Evolutionary conservation across 345 rosid genomes (phyloP).

Genomic region (Alliaria petiolata): DNA sequence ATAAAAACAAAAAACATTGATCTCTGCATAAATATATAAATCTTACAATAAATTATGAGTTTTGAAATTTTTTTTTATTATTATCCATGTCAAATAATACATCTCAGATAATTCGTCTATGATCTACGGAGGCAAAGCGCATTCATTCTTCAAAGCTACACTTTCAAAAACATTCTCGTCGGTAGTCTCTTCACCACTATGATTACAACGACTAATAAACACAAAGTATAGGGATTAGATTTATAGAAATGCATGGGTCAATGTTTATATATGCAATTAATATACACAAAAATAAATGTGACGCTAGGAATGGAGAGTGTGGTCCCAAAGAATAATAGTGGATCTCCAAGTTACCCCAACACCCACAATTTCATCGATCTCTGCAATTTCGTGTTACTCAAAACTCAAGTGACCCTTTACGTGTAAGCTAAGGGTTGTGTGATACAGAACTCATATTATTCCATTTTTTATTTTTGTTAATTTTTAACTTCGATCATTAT

Average conservation of each 20-base stretch:
- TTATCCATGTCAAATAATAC: too few relatives aligned
- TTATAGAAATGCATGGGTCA: background rate
- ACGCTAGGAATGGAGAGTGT: constrained; percentile 12
- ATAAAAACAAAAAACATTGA: too few relatives aligned
- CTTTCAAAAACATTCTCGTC: background rate
- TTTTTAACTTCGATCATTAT: background rate
- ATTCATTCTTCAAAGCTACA: background rate
- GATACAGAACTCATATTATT: background rate
- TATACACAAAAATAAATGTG: background rate
- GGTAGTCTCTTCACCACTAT: background rate
- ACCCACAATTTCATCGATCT: constrained; percentile 32
- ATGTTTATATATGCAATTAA: background rate
- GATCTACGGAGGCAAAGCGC: background rate
- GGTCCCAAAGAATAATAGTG: constrained; percentile 48
- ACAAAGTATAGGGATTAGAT: background rate
- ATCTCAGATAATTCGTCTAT: background rate
- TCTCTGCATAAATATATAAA: too few relatives aligned
- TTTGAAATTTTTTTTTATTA: too few relatives aligned
- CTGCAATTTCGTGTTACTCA: constrained; percentile 34
- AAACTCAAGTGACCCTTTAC: constrained; percentile 43
- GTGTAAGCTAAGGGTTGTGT: constrained; percentile 54
- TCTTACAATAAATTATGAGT: too few relatives aligned
- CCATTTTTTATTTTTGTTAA: background rate
- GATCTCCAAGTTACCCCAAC: constrained; percentile 36
- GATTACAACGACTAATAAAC: background rate